Base-by-base conservation (phyloP, 495 filamentous ascomycete genomes). In the Aspergillus haitiensis region DNA sequence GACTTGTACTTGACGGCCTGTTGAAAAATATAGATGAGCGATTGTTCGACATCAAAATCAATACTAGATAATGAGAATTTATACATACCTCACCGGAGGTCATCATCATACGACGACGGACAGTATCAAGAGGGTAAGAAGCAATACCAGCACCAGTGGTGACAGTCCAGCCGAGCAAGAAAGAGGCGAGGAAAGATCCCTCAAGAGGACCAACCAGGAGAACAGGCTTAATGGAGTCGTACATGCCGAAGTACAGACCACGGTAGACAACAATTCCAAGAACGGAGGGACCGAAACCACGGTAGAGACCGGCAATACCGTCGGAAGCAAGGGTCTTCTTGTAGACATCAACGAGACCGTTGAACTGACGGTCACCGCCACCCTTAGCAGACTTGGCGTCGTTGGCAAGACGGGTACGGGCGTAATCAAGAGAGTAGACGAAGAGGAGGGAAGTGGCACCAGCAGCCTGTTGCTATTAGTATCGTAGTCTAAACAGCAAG, bases 31-130 rank as follows among this genome's bases (percentile, higher is more conserved):
- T 59, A 10, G 15, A 21, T 51, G 15, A 34, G 21, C 48, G 21
- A 51, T 40, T 40, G 21, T 27, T 27, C 21, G 3, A 27, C 3
- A 27, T 40, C 7, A 51, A 13, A 32, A 33, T 34, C 11, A 34
- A 6, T 15, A 51, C 2, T 18, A 32, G 34, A n/a, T 6, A 34
- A n/a, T 5, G 13, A 13, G 12, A 50, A n/a, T 47, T 52, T 18
- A 54, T 59, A 78, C 84, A 70, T 76, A 87, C 84, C 79, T 89
- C 86, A 77, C 86, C 86, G 66, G 86, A 89, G 69, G 93, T 97
- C 94, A 98, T 98, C 94, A 98, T 98, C 94, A 98, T 98, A 85
- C 94, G 94, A 87, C 94, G 92, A 87, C 94, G 94, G 83, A 98
- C 88, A 72, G 94, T 98, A 78, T 98, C 94, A 68, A 98, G 90